phyloP scores from a whole-genome alignment of 1,284 basidiomycete species.

The Cerrena zonata region DNA sequence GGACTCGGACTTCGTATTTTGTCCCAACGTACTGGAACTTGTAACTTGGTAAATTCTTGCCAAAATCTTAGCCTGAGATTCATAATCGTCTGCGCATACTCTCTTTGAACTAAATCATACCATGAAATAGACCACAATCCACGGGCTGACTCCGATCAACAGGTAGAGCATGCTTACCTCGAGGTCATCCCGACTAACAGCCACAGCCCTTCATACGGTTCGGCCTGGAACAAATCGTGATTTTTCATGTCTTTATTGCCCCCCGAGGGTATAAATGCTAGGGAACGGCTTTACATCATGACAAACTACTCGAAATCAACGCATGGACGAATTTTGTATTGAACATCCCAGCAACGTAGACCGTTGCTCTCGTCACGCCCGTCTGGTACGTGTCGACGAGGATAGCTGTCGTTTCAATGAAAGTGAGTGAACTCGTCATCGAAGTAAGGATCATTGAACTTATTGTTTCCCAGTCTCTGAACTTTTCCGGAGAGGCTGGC shows the following conservation, averaged over 20 bases:
- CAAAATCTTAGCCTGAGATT: too few relatives aligned
- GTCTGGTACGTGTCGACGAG: slow-evolving; percentile 6
- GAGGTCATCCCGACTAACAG: not conserved
- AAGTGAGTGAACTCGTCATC: slow-evolving; percentile 10
- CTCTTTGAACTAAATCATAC: too few relatives aligned
- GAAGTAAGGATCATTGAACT: too few relatives aligned
- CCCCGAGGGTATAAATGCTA: not conserved
- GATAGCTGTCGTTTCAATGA: slow-evolving; percentile 6
- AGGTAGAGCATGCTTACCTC: not conserved
- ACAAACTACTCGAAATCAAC: not conserved
- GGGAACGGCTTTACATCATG: not conserved
- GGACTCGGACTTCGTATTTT: too few relatives aligned
- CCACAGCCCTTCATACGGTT: not conserved
- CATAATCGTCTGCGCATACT: too few relatives aligned
- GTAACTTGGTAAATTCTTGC: too few relatives aligned
- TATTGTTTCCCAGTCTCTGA: slow-evolving; percentile 41
- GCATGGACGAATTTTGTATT: slow-evolving; percentile 12
- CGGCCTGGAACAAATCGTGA: not conserved
- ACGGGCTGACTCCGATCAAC: too few relatives aligned
- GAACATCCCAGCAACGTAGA: slow-evolving; percentile 10
- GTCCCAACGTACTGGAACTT: too few relatives aligned
- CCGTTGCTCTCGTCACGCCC: slow-evolving; percentile 6
- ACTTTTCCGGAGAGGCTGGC: slow-evolving; percentile 51
- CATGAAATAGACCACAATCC: too few relatives aligned
- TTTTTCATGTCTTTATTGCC: not conserved